Evolutionary conservation across 1,284 basidiomycete species (phyloP), one percentile per base, ranked within the genome.

Genomic region (Hymenochaete sp.): DNA sequence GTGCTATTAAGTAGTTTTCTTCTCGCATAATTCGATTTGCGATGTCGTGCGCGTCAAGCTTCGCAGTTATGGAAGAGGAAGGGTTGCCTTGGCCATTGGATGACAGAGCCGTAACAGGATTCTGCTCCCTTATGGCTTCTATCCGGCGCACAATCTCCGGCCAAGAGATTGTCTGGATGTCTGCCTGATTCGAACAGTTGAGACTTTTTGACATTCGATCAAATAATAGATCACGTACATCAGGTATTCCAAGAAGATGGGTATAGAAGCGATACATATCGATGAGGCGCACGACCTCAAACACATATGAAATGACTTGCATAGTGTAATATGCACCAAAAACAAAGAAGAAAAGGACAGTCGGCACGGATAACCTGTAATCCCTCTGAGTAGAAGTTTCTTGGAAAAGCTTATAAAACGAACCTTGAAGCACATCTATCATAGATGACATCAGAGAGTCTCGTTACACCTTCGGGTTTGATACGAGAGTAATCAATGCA

Each of bases 81-180:
- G 53, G 71, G 62, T 47, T 71, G 57, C 38, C 70, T 58, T 50
- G 68, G 64, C 57, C 72, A 63, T 44, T 59, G 2, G 87, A 80
- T 1, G 89, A 90, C n/a, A 89, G 67, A 2, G 86, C 85, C 0
- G 89, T 93, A 27, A 89, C 68, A 4, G 88, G 87, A 58, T 93
- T 95, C 52, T 90, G 82, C 60, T 93, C 84, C n/a, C 90, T 78
- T 49, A 95, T 92, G 8, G 81, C 71, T 32, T 79, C 81, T 53
- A 99, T 87, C 27, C 93, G 79, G 14, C 86, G 77, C 39, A 98
- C 95, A 42, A 98, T 78, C 60, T 93, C 88, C 3, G 90, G 82
- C 95, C 95, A 99, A 0, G 93, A 85, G 35, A 98, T 91, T 0
- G 95, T 97, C 65, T 93, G 91, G 38, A 99, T 93, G 62, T 99